A percentile compares a stretch with the other conserved stretches of the same genome.
Conservation (phyloP, 768 basidiomycete genomes). For the Hypholoma fasciculare region DNA sequence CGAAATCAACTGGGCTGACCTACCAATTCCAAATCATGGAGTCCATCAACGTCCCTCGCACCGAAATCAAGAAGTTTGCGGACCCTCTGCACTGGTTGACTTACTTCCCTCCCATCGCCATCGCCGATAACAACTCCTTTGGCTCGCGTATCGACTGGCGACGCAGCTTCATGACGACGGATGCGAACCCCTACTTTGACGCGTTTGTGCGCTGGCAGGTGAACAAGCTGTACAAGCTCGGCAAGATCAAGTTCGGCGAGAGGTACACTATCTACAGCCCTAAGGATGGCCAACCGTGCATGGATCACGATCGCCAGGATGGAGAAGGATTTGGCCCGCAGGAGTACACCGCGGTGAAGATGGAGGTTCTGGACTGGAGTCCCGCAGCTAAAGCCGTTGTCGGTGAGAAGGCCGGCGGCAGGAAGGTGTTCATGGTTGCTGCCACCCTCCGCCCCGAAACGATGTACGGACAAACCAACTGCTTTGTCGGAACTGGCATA, state of each 20-base stretch:
- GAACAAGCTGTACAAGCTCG: conserved; percentile 83
- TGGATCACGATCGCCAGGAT: conserved; percentile 97
- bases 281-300: conserved; percentile 98
- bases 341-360: conserved; percentile 93
- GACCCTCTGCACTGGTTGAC: conserved; percentile 93
- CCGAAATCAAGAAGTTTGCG: conserved; percentile 94
- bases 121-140: conserved; percentile 79
- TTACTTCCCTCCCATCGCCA: conserved; percentile 96
- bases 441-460: conserved; percentile 97
- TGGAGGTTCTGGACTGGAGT: conserved; percentile 90
- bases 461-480: conserved; percentile 97
- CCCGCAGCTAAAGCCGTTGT: conserved; percentile 63
- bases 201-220: conserved; percentile 97
- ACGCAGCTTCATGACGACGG: conserved; percentile 90
- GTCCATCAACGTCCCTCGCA: conserved; percentile 83
- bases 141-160: conserved; percentile 99
- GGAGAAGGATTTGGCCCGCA: conserved; percentile 95
- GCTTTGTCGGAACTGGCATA: conserved; percentile 88
- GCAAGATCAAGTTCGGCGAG: conserved; percentile 97
- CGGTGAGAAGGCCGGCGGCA: conserved; percentile 67
- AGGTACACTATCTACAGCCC: conserved; percentile 98
- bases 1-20: conserved; percentile 89
- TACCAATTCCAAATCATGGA: conserved; percentile 99
- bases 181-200: conserved; percentile 97
- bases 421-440: conserved; percentile 90